Base-by-base conservation (phyloP, 2,329 filamentous ascomycete genomes). In the Pseudogymnoascus sp. region DNA sequence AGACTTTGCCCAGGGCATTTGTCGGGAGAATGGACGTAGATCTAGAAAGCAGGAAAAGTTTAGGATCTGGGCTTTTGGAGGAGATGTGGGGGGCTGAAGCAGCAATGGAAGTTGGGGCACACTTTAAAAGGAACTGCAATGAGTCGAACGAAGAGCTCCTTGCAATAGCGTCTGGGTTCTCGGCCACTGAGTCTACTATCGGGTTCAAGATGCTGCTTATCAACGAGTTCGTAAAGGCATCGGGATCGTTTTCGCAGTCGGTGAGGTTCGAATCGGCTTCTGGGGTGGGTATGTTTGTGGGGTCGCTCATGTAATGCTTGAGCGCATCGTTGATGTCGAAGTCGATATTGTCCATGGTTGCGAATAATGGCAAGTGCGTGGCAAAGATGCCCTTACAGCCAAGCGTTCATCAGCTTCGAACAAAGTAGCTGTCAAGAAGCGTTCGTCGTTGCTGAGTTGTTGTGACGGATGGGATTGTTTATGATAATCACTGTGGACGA, bases 251-350 rank as follows among this genome's bases (percentile, higher is more conserved):
- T 79, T 97, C 94, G 83, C 91, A 95, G 73, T 97, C 93, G 69
- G 92, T 82, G 17, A 99, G 84, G 64, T 89, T 84, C 48, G 86
- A 77, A 69, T 94, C 89, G 62, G 92, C 94, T 74, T 97, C 93
- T 44, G 90, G 87, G 2, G 92, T 97, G 6, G 89, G 81, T 62
- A 97, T 89, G 39, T 85, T 84, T 51, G 86, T 81, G 7, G 94
- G 93, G 74, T 97, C 93, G 77, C 91, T 95, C 84, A 97, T 90
- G 78, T 97, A 99, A 74, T 91, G 85, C 81, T 96, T 97, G 75
- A 97, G 88, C 67, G 92, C 91, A 79, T 96, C 89, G 75, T 97
- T 96, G 76, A 99, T 91, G 75, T 97, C 91, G 78, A 99, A 99
- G 72, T 88, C 84, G 74, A 92, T 84, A 79, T 89, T 89, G 71